phyloP scores from a whole-genome alignment of 192 early-diverging fungal species.

The Podila clonocystis region DNA sequence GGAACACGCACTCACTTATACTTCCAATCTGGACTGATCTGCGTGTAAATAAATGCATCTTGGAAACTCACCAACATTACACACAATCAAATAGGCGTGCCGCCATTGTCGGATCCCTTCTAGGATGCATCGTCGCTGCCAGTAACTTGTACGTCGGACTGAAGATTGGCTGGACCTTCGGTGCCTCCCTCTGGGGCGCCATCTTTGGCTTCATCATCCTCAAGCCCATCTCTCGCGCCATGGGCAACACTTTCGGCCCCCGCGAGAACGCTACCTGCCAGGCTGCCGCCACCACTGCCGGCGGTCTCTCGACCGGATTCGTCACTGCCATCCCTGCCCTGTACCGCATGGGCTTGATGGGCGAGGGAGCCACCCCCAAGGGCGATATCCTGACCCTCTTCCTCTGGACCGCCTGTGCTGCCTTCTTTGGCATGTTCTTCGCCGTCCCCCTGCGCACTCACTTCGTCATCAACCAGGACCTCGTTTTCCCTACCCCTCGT shows the following conservation, averaged over 20 bases:
- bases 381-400: conserved; percentile 62
- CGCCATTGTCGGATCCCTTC: conserved; percentile 65
- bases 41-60: too few species aligned
- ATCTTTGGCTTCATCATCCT: conserved; percentile 71
- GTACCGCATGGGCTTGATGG: conserved; percentile 70
- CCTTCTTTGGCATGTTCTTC: conserved; percentile 80
- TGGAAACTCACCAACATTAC: not conserved
- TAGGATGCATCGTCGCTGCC: conserved; percentile 71
- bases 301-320: conserved; percentile 70
- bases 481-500: conserved; percentile 76
- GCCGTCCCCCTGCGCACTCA: conserved; percentile 72
- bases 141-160: conserved; percentile 78
- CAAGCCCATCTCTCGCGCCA: conserved; percentile 57
- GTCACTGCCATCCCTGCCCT: conserved; percentile 76
- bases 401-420: conserved; percentile 64
- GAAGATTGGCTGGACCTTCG: conserved; percentile 69
- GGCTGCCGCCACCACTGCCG: conserved; percentile 75
- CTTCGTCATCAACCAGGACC: conserved; percentile 73
- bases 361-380: conserved; percentile 40
- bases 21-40: too few species aligned
- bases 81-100: conserved; percentile 54
- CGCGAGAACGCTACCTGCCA: conserved; percentile 75
- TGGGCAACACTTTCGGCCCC: conserved; percentile 69
- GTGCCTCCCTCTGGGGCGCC: conserved; percentile 62
- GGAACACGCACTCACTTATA: too few species aligned